Percentiles rank a stretch among this genome's conserved stretches.
Conservation (phyloP, 1,284 basidiomycete genomes). For the Puccinia novopanici region DNA sequence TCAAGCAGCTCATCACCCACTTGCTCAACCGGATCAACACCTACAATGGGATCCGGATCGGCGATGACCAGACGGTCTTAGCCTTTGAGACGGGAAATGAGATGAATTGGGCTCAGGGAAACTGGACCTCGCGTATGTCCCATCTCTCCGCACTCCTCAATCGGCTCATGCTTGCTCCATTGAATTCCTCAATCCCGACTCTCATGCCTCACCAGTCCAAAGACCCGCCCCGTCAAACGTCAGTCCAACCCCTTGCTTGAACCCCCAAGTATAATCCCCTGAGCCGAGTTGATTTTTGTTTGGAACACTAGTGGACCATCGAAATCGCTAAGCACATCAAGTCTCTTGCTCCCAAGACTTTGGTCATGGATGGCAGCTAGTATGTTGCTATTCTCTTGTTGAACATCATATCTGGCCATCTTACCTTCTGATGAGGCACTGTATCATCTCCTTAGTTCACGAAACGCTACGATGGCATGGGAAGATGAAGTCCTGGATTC, state of each 20-base stretch:
- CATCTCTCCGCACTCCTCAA: too few relatives aligned
- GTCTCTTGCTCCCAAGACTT: conserved; percentile 41
- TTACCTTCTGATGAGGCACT: background rate
- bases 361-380: conserved; percentile 51
- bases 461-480: conserved; percentile 25
- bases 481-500: conserved; percentile 41
- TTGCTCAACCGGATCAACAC: conserved; percentile 48
- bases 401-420: background rate
- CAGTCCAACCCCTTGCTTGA: too few relatives aligned
- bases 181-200: background rate
- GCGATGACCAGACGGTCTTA: conserved; percentile 42
- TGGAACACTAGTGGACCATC: conserved; percentile 39
- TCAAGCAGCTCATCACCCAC: conserved; percentile 39
- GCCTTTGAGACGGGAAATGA: conserved; percentile 48
- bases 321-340: conserved; percentile 45
- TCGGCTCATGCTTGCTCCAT: too few relatives aligned
- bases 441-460: conserved; percentile 9
- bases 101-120: conserved; percentile 34
- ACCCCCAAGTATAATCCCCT: too few relatives aligned
- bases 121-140: conserved; percentile 24
- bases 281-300: background rate
- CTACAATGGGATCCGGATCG: conserved; percentile 33
- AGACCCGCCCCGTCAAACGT: conserved; percentile 17
- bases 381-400: conserved; percentile 18
- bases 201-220: background rate